Evolutionary conservation across 2,329 filamentous ascomycete species (phyloP).

Genomic region (Bipolaris cookei): DNA sequence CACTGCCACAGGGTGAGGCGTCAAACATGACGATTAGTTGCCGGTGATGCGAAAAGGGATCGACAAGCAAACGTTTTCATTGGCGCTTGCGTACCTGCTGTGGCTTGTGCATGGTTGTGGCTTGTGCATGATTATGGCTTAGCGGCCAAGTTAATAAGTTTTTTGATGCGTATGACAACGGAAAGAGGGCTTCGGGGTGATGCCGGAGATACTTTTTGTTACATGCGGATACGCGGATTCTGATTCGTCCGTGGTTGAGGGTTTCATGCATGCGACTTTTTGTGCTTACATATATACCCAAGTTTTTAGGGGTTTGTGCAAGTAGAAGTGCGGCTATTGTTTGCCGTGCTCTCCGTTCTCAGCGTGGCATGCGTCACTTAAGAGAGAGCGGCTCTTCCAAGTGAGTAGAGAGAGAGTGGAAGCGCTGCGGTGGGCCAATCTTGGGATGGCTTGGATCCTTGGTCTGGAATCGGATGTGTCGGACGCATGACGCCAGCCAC

Average conservation of each 20-base stretch:
- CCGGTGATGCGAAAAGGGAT: not conserved
- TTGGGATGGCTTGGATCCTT: slow-evolving; percentile 2
- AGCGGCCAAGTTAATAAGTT: slow-evolving; percentile 3
- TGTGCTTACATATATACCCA: not conserved
- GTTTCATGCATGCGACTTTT: not conserved
- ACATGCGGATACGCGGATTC: no score
- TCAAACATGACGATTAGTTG: slow-evolving; percentile 9
- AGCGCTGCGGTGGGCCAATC: not conserved
- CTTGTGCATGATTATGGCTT: slow-evolving; percentile 8
- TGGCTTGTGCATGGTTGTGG: slow-evolving; percentile 12
- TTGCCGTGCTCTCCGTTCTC: not conserved
- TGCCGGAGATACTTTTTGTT: not conserved
- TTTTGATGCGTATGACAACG: not conserved
- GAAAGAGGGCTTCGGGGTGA: not conserved
- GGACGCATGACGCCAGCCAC: slow-evolving; percentile 16
- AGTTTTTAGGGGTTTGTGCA: not conserved
- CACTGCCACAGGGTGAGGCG: slow-evolving; percentile 9
- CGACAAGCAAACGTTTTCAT: slow-evolving; percentile 2
- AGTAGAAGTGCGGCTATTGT: not conserved
- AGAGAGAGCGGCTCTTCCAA: not conserved
- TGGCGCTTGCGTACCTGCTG: slow-evolving; percentile 17
- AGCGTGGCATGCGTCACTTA: slow-evolving; percentile 8
- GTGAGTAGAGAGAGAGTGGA: not conserved
- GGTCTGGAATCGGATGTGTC: slow-evolving; percentile 7
- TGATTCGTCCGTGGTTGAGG: not conserved